These are phyloP conservation scores for Sisymbrium irio DNA, from an alignment of 345 rosid genomes.

Conservation along the genomic window DNA sequence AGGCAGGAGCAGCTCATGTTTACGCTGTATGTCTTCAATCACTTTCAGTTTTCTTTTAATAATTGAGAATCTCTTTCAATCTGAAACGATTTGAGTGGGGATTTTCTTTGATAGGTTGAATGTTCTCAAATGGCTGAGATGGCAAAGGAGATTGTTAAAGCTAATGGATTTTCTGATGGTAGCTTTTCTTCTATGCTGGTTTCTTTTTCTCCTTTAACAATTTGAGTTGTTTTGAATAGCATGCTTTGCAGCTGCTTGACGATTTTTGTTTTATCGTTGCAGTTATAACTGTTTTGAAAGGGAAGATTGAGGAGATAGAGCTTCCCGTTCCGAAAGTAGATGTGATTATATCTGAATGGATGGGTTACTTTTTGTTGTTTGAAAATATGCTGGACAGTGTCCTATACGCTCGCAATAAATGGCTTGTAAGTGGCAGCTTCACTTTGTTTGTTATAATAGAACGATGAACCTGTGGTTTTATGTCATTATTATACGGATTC, in stretches of 20 bases:
- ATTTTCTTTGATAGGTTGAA: constrained; percentile 55
- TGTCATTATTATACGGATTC: neutral
- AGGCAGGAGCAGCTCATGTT: constrained; percentile 92
- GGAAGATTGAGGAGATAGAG: constrained; percentile 95
- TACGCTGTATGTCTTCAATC: constrained; percentile 63
- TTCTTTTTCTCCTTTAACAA: neutral
- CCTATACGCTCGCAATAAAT: constrained; percentile 90
- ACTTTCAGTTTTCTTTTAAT: neutral
- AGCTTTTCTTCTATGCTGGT: neutral
- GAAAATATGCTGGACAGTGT: constrained; percentile 95
- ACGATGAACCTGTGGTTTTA: neutral
- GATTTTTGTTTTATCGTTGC: constrained; percentile 18
- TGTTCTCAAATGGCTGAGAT: constrained; percentile 93
- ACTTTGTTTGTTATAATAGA: neutral
- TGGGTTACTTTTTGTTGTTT: constrained; percentile 94
- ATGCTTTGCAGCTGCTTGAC: neutral
- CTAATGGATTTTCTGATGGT: constrained; percentile 90
- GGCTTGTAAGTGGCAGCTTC: constrained; percentile 73
- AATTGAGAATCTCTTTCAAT: neutral
- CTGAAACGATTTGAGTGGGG: neutral
- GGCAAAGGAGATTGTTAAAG: constrained; percentile 87
- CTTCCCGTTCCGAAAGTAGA: constrained; percentile 88
- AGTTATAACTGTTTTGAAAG: constrained; percentile 95
- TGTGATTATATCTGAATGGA: constrained; percentile 97
- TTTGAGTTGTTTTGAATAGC: neutral